Evolutionary conservation across 106 monocot species (phyloP), one percentile per base, ranked within the genome.

Genomic region (Gastrodia elata): DNA sequence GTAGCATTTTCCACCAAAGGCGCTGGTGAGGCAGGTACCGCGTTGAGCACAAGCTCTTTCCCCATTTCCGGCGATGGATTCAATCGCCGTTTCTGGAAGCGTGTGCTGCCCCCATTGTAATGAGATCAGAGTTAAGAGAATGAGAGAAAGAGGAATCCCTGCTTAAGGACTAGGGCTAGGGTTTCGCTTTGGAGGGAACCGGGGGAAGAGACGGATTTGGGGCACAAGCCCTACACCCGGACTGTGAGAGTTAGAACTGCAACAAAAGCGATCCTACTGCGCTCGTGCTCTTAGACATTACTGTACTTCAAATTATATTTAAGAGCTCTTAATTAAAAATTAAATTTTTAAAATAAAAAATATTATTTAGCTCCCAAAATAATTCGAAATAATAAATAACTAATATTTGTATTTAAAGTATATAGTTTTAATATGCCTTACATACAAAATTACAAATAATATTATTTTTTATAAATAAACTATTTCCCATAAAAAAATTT

Each of bases 21-120:
- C 56, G 25, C 79, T 40, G 18, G 40, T 67, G 78, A 65, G 13
- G 48, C 73, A 39, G 64, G 67, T 4, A 44, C 39, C 39, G 16
- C 49, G 33, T 46, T 35, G 67, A 64, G 39, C 9, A 28, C 4
- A 70, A 39, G 76, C 72, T 84, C 84, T 65, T 89, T 89, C 78
- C 89, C 89, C 89, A 89, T 89, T 73, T 52, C 52, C 35, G 26
- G 25, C 24, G 40, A 69, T 22, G 10, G 25, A 20, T 35, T 69
- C 69, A 69, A 40, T 69, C 33, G n/a, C 25, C 43, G n/a, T 43
- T 34, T 52, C 32, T 22, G 58, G 64, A 73, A 33, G 20, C 77
- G 58, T 26, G 58, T 22, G 30, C 30, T 72, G 36, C 33, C 8
- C 40, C 46, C 71, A 76, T 70, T 68, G 41, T 65, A 16, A 2